Base-by-base conservation (phyloP, 1,284 basidiomycete genomes). In the Apiotrichum gracile region DNA sequence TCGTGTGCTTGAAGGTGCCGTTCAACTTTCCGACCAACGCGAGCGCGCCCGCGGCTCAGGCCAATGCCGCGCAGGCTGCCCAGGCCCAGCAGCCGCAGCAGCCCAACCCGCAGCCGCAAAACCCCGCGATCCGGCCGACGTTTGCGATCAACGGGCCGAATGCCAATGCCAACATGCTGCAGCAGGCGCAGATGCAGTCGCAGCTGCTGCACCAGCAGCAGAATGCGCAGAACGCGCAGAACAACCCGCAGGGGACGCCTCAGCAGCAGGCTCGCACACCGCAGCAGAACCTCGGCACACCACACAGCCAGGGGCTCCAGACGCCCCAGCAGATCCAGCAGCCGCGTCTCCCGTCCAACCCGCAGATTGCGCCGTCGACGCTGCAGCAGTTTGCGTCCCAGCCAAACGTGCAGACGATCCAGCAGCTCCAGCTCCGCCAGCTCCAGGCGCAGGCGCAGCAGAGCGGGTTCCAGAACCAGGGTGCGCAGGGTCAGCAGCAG, bases 341-440 rank as follows among this genome's bases (percentile, higher is more conserved):
- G 9, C 41, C 35, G 34, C 57, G 51, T 6, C 34, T 49, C 17
- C 51, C 52, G 24, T 47, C 51, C 46, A 49, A 56, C 26, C 31
- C 50, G 34, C 52, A 47, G 35, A 40, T 40, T 14, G 14, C 17
- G 29, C 54, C 56, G n/a, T 41, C 33, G 21, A 54, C 52, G 10
- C 51, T 59, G 46, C 54, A 55, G 49, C 58, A 59, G 51, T 59
- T 59, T 43, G 58, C 58, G 10, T 19, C 21, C n/a, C 58, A 59
- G 54, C 49, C 58, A 5, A 59, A 56, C 42, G 47, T 50, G 42
- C 51, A 59, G 34, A 54, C 54, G 22, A 47, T 56, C n/a, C 58
- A 59, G 51, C 51, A 53, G 49, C 51, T 59, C 45, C 58, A 59
- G 39, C 40, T 59, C 47, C 54, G 58, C 12, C 57, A 58, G 41